phyloP scores from a whole-genome alignment of 1,284 basidiomycete species.

The Ceratobasidium sp. region DNA sequence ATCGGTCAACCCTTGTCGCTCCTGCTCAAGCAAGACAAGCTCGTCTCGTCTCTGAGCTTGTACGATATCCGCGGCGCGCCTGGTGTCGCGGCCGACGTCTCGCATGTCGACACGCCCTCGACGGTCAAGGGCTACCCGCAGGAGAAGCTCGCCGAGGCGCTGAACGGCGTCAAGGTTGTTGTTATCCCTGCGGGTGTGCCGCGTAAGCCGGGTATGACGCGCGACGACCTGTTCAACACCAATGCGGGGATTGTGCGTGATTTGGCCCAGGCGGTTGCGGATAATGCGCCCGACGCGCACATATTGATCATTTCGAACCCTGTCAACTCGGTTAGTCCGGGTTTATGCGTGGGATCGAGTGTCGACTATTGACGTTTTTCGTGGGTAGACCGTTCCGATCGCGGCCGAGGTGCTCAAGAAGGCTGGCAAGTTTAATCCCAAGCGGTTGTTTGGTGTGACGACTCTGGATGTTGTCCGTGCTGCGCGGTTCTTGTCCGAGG shows the following conservation, averaged over 20 bases:
- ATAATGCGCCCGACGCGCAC: constrained; percentile 87
- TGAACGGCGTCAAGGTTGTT: constrained; percentile 86
- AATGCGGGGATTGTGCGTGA: constrained; percentile 97
- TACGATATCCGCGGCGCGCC: constrained; percentile 93
- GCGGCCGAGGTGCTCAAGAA: constrained; percentile 96
- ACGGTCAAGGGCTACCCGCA: constrained; percentile 82
- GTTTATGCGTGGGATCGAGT: constrained; percentile 4
- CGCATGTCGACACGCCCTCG: constrained; percentile 90
- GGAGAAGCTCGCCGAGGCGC: constrained; percentile 84
- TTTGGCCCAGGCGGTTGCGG: constrained; percentile 87
- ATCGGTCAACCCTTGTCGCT: constrained; percentile 92
- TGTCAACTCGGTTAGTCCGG: constrained; percentile 68
- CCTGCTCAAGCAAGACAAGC: constrained; percentile 84
- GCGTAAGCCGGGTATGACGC: constrained; percentile 90
- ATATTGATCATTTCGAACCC: constrained; percentile 97
- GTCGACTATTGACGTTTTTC: constrained; percentile 94
- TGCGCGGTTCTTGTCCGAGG: constrained; percentile 90
- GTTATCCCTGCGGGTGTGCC: constrained; percentile 98
- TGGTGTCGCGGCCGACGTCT: constrained; percentile 91
- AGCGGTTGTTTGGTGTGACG: constrained; percentile 97
- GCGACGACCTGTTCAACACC: constrained; percentile 99
- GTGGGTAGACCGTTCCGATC: constrained; percentile 88
- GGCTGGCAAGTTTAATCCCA: constrained; percentile 88
- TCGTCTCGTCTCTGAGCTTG: constrained; percentile 77
- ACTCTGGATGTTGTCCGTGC: constrained; percentile 98